phyloP scores from a whole-genome alignment of 2,329 filamentous ascomycete species.

The Penicillium sp. region DNA sequence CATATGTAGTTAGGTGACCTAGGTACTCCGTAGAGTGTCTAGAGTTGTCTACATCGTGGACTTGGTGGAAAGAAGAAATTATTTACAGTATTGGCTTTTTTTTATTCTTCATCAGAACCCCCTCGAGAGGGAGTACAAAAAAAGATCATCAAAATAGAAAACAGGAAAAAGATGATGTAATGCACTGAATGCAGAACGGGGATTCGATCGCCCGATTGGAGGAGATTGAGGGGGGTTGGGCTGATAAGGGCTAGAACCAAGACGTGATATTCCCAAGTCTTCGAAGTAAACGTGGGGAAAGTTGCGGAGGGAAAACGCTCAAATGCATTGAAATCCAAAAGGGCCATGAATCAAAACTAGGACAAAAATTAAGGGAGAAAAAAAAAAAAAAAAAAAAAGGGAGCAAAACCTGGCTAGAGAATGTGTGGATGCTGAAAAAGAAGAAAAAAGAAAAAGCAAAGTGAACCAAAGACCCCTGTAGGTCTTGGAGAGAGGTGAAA shows the following conservation, averaged over 20 bases:
- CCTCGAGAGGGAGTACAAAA: not conserved
- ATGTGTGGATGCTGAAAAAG: conserved; percentile 7
- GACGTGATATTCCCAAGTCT: conserved; percentile 12
- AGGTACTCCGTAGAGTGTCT: not conserved
- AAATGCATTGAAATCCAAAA: conserved; percentile 27
- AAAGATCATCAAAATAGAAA: conserved; percentile 14
- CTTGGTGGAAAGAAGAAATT: not conserved
- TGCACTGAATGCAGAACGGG: conserved; percentile 10
- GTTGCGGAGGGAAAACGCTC: conserved; percentile 24
- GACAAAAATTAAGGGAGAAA: not conserved
- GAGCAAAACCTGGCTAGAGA: conserved; percentile 7
- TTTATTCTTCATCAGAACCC: not conserved
- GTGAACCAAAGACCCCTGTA: conserved; percentile 6
- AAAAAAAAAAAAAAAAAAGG: not conserved
- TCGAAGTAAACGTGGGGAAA: conserved; percentile 5
- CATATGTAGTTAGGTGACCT: no score
- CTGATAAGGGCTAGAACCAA: conserved; percentile 22
- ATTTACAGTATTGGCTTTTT: not conserved
- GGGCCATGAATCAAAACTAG: conserved; percentile 13
- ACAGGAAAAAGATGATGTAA: conserved; percentile 19
- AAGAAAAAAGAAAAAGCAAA: conserved; percentile 1
- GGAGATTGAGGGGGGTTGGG: not conserved
- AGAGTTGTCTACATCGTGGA: not conserved
- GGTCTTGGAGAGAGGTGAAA: conserved; percentile 18
- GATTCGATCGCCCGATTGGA: conserved; percentile 8